Percentiles rank a stretch among this genome's conserved stretches.
Evolutionary conservation across 176 grass and related monocot genomes (phyloP).

Genomic region (Hyparrhenia diplandra): DNA sequence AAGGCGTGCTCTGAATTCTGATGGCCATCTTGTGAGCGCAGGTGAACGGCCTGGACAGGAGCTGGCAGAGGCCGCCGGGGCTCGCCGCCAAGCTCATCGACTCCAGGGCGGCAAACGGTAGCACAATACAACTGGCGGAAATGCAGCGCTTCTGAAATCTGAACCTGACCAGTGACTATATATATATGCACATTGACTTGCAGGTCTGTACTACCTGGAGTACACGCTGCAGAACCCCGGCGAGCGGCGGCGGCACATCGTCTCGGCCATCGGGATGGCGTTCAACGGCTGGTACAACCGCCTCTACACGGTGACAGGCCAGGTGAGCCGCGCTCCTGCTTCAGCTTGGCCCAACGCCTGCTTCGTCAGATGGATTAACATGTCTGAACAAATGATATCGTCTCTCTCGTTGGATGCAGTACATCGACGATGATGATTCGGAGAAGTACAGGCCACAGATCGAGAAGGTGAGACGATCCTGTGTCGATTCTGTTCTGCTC

Average conservation of each 20-base stretch:
- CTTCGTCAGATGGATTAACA: background rate
- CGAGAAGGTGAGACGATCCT: conserved; percentile 46
- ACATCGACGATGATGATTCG: conserved; percentile 63
- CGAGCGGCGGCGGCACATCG: conserved; percentile 72
- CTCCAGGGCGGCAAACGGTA: conserved; percentile 65
- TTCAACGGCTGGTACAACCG: conserved; percentile 93
- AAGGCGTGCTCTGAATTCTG: background rate
- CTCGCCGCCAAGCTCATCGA: conserved; percentile 74
- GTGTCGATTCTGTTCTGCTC: background rate
- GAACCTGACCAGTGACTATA: too few relatives aligned
- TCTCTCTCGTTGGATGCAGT: conserved; percentile 42
- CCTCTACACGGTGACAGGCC: conserved; percentile 90
- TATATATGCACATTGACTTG: too few relatives aligned
- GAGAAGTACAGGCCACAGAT: conserved; percentile 60
- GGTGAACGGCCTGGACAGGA: conserved; percentile 84
- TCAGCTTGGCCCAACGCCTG: too few relatives aligned
- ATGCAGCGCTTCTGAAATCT: background rate
- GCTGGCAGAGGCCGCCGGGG: conserved; percentile 76
- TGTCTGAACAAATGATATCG: background rate
- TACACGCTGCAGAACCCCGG: conserved; percentile 90
- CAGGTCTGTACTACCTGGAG: conserved; percentile 88
- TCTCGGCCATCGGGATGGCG: conserved; percentile 75
- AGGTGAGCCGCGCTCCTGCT: conserved; percentile 24
- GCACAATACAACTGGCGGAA: background rate
- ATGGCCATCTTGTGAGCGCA: background rate